A percentile compares a stretch with the other conserved stretches of the same genome.
Evolutionary conservation across 2,329 filamentous ascomycete genomes (phyloP).

Genomic region (Phyllosticta citriasiana): DNA sequence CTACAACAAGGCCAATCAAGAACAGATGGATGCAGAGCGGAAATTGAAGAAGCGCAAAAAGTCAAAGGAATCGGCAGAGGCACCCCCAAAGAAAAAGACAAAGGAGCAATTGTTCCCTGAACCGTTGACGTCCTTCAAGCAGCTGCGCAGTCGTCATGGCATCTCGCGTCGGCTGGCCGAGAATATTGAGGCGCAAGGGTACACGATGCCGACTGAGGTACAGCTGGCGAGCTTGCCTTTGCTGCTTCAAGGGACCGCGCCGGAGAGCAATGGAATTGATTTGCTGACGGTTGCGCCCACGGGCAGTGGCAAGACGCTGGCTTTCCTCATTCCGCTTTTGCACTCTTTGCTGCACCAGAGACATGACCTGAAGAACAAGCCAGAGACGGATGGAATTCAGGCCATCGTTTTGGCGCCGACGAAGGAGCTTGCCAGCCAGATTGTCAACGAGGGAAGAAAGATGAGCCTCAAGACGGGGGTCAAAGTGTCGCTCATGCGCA

Average conservation of each 20-base stretch:
- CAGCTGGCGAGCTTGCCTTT: slow-evolving; percentile 80
- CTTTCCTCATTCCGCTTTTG: slow-evolving; percentile 81
- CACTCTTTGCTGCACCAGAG: slow-evolving; percentile 50
- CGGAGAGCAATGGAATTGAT: slow-evolving; percentile 44
- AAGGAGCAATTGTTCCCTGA: slow-evolving; percentile 58
- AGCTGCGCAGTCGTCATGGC: slow-evolving; percentile 61
- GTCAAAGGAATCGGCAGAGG: slow-evolving; percentile 24
- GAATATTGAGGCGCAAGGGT: slow-evolving; percentile 78
- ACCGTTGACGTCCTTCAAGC: slow-evolving; percentile 66
- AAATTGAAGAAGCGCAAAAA: slow-evolving; percentile 46
- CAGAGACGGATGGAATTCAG: slow-evolving; percentile 11
- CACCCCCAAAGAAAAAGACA: slow-evolving; percentile 26
- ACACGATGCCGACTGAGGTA: slow-evolving; percentile 82
- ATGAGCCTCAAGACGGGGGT: slow-evolving; percentile 67
- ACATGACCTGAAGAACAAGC: slow-evolving; percentile 13
- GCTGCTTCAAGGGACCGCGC: slow-evolving; percentile 31
- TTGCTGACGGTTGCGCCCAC: slow-evolving; percentile 86
- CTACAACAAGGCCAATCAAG: slow-evolving; percentile 31
- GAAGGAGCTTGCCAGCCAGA: slow-evolving; percentile 40
- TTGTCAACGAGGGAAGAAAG: slow-evolving; percentile 66
- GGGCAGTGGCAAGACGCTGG: slow-evolving; percentile 91
- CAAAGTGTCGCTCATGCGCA: slow-evolving; percentile 71
- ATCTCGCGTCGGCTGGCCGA: slow-evolving; percentile 63
- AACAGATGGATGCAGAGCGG: slow-evolving; percentile 39
- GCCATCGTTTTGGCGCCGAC: slow-evolving; percentile 41